A percentile compares a stretch with the other conserved stretches of the same genome.
phyloP scores from a whole-genome alignment of 1,139 yeast genomes.

The Entelexis paramagnoliae region DNA sequence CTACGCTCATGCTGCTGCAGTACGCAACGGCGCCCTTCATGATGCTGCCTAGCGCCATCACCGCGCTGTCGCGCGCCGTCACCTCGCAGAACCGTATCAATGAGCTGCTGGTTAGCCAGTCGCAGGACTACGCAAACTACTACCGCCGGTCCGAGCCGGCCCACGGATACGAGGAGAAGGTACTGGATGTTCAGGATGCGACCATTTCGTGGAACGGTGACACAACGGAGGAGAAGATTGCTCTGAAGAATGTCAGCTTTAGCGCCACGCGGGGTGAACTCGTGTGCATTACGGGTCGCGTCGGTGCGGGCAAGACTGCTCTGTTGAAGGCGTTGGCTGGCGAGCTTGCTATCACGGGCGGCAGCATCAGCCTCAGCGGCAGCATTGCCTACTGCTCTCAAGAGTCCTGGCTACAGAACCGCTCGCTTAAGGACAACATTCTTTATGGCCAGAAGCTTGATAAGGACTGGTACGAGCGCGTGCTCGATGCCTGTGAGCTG shows the following conservation, averaged over 20 bases:
- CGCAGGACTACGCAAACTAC: conserved; percentile 74
- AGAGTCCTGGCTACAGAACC: conserved; percentile 89
- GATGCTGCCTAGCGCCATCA: conserved; percentile 21
- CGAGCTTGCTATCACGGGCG: conserved; percentile 44
- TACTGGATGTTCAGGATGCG: conserved; percentile 60
- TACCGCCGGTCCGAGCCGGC: conserved; percentile 42
- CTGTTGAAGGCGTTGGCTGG: conserved; percentile 55
- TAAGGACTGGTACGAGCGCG: conserved; percentile 63
- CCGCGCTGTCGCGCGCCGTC: conserved; percentile 18
- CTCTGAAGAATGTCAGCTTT: conserved; percentile 61
- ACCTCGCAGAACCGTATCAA: conserved; percentile 47
- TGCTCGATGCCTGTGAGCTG: conserved; percentile 71
- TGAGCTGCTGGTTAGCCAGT: conserved; percentile 61
- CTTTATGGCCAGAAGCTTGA: conserved; percentile 81
- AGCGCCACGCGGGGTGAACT: conserved; percentile 61
- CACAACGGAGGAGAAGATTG: conserved; percentile 53
- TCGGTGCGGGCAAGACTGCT: conserved; percentile 76
- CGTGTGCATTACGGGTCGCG: conserved; percentile 69
- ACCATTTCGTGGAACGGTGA: conserved; percentile 86
- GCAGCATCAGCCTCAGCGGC: conserved; percentile 43
- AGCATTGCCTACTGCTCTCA: conserved; percentile 75
- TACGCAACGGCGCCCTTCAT: conserved; percentile 50
- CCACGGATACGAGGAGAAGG: conserved; percentile 48
- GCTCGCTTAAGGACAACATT: conserved; percentile 78
- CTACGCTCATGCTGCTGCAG: conserved; percentile 53